These are phyloP conservation scores for Panaeolus cyanescens DNA, from an alignment of 768 basidiomycete species.

Conservation along the genomic window DNA sequence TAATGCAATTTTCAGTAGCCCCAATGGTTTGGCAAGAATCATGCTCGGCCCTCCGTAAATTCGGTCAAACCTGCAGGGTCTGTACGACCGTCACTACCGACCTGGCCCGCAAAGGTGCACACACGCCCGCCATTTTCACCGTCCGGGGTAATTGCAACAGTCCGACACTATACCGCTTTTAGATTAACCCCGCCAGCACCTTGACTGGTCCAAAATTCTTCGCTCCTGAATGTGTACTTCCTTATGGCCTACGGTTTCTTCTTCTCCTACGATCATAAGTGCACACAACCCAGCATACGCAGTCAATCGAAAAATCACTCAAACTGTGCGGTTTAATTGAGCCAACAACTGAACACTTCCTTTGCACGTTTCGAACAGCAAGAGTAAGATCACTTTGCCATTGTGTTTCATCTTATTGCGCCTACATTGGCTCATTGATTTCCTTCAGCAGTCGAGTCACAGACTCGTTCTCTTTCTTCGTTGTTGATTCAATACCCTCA, in stretches of 20 bases:
- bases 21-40: too few species aligned
- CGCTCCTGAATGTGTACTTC: neutral
- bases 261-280: neutral
- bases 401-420: neutral
- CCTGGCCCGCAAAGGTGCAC: neutral
- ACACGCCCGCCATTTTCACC: neutral
- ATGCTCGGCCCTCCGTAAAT: neutral
- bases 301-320: neutral
- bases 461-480: neutral
- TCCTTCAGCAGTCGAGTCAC: neutral
- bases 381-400: neutral
- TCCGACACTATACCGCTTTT: neutral
- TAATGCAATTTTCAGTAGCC: neutral
- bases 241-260: neutral
- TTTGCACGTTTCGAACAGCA: neutral
- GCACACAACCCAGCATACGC: too few species aligned
- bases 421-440: neutral
- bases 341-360: neutral
- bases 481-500: neutral
- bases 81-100: neutral
- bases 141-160: neutral
- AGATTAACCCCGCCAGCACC: neutral
- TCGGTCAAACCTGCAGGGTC: neutral
- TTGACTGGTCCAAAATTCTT: neutral
- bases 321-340: neutral